Evolutionary conservation across 768 basidiomycete species (phyloP).

Genomic region (Chiua virens): DNA sequence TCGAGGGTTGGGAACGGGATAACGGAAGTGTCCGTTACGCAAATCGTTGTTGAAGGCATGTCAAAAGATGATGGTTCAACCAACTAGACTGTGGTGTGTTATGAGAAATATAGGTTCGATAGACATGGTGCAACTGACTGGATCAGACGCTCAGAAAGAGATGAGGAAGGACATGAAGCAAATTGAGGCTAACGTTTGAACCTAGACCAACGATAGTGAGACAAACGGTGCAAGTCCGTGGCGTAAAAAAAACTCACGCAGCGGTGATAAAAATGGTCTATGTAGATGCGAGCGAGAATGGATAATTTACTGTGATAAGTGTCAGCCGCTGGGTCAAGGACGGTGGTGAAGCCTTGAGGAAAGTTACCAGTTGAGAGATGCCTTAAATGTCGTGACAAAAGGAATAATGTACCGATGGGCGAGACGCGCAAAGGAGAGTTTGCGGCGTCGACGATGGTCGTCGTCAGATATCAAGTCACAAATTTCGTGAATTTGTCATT

Average conservation of each 20-base stretch:
- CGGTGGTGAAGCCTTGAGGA: neutral
- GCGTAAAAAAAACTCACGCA: constrained; percentile 9
- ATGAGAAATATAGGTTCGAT: neutral
- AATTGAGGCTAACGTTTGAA: constrained; percentile 12
- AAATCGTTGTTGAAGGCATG: constrained; percentile 25
- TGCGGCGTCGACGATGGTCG: constrained; percentile 6
- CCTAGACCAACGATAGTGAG: constrained; percentile 15
- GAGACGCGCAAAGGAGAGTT: neutral
- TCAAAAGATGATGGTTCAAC: neutral
- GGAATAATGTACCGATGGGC: constrained; percentile 7
- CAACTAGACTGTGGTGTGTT: neutral
- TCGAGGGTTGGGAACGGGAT: constrained; percentile 27
- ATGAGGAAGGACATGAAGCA: constrained; percentile 18
- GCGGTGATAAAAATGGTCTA: constrained; percentile 1
- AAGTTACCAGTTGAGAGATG: constrained; percentile 5
- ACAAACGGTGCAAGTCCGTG: neutral
- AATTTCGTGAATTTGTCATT: constrained; percentile 27
- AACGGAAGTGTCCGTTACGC: constrained; percentile 26
- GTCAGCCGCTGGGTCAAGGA: constrained; percentile 7
- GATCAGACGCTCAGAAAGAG: constrained; percentile 12
- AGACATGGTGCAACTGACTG: constrained; percentile 2
- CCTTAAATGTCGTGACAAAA: constrained; percentile 17
- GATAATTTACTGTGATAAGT: constrained; percentile 18
- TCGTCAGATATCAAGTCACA: constrained; percentile 16
- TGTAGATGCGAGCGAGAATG: constrained; percentile 7